Base-by-base conservation (phyloP, 352 stramenopile genomes). In the Globisporangium recalcitrans region DNA sequence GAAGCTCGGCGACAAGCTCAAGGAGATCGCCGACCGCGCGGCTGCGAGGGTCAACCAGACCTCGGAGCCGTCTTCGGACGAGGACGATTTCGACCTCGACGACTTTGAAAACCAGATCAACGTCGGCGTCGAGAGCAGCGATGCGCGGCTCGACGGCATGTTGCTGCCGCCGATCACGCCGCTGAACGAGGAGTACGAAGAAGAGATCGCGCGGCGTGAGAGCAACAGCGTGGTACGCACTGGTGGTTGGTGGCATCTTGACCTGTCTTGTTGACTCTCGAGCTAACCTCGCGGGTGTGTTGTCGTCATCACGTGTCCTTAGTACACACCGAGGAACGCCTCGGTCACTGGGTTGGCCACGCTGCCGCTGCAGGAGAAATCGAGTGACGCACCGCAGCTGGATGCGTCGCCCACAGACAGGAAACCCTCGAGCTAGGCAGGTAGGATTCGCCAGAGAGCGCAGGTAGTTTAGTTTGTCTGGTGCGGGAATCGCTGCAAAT, bases 1-100 rank as follows among this genome's bases (percentile, higher is more conserved):
- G 56, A 91, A 90, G 42, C 70, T 91, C 2, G 83, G 81, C 5
- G 80, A 91, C 57, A 90, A 90, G 67, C 77, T 92, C 44, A 90
- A 93, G 67, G 82, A 87, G n/a, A 91, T 91, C 21, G 80, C 82
- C 0, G 83, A 93, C 19, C 77, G 80, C 1, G 79, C 80, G 0
- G 52, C 60, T 13, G 71, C 77, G 9, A 51, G 52, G 4, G 63
- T 58, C 1, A 60, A 74, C 36, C 32, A 58, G 14, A 27, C 36
- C 4, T 62, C 56, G 7, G 67, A 74, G 3, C 64, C 66, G 5
- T 72, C 74, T 19, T 75, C 75, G 1, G 73, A 86, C 14, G 74
- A 86, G 2, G 71, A 86, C 40, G 78, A 82, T 4, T 58, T 75
- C n/a, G 73, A 85, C 26, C 61, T 78, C 11, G 78, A 80, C n/a